Conservation (phyloP, 257 asterid genomes). For the Verbascum thapsus region DNA sequence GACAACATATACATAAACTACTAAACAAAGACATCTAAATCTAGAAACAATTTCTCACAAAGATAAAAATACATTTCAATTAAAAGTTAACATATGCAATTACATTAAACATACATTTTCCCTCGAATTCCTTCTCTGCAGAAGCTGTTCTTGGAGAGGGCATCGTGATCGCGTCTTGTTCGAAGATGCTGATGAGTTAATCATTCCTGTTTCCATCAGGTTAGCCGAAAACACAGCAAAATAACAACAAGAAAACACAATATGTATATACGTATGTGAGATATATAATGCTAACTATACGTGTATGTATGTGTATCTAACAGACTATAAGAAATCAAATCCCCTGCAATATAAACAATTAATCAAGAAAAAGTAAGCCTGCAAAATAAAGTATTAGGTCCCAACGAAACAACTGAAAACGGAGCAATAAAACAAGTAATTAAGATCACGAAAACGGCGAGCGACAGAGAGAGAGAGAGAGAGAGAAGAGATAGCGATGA, state of each 20-base stretch:
- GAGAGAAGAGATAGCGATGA: constrained; percentile 24
- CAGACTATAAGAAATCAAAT: constrained; percentile 9
- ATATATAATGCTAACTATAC: background rate
- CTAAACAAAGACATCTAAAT: background rate
- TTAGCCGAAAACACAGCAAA: constrained; percentile 37
- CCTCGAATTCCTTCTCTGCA: constrained; percentile 58
- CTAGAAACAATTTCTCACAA: background rate
- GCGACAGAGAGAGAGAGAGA: constrained; percentile 25
- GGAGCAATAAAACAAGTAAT: constrained; percentile 28
- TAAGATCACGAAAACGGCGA: background rate
- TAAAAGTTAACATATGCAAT: background rate
- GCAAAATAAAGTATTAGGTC: constrained; percentile 41
- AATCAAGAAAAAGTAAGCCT: constrained; percentile 28
- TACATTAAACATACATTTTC: constrained; percentile 58
- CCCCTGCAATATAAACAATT: constrained; percentile 23
- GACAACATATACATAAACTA: background rate
- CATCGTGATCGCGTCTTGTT: constrained; percentile 55
- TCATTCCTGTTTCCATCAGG: constrained; percentile 80
- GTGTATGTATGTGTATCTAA: background rate
- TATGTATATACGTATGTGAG: background rate
- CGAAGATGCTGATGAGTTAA: constrained; percentile 50
- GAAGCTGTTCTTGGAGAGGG: constrained; percentile 80
- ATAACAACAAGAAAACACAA: background rate
- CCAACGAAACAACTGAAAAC: constrained; percentile 11
- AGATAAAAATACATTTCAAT: too few relatives aligned